Evolutionary conservation across 2,329 filamentous ascomycete genomes (phyloP), one percentile per base, ranked within the genome.

Genomic region (Exophiala xenobiotica): DNA sequence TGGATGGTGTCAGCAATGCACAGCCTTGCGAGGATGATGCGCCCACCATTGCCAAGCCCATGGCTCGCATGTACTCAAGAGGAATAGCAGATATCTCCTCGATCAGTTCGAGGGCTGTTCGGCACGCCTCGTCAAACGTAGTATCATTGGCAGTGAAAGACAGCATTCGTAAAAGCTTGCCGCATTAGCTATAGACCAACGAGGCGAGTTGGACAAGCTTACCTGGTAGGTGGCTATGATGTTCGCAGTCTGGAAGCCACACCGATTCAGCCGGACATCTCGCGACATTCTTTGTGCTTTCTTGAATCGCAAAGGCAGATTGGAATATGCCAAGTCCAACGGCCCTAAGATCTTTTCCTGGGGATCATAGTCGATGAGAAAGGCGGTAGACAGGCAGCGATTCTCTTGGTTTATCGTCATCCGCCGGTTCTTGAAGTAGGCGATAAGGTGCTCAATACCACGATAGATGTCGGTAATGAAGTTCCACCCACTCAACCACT

Each of bases 41-140:
- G 8, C 39, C 11, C 22, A 49, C 44, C 50, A 53, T 53, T 22
- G 44, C 38, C 14, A 49, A 26, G 14, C 50, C 38, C 46, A 49
- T 52, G 23, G 49, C 49, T 40, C 49, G 12, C 31, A 52, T 39
- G 20, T 52, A 52, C 18, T 47, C 35, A n/a, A 42, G 24, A 5
- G 49, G 49, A n/a, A 52, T 52, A 12, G 49, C 22, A 6, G 49
- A 52, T 14, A 52, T 52, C 16, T 52, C 49, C 33, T 52, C 49
- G 19, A 52, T 52, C 42, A 52, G 27, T 16, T 44, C 47, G 3
- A 50, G 29, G 11, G 47, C 47, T 4, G 47, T 50, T 19, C 31
- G 24, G 38, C 47, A 50, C n/a, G 47, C 47, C 14, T 50, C 39
- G 27, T 43, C 14, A 12, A 50, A 50, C 16, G 47, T 50, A 18